Percentiles rank a stretch among this genome's conserved stretches.
Conservation (phyloP, 345 rosid genomes). For the Chamaenerion angustifolium region DNA sequence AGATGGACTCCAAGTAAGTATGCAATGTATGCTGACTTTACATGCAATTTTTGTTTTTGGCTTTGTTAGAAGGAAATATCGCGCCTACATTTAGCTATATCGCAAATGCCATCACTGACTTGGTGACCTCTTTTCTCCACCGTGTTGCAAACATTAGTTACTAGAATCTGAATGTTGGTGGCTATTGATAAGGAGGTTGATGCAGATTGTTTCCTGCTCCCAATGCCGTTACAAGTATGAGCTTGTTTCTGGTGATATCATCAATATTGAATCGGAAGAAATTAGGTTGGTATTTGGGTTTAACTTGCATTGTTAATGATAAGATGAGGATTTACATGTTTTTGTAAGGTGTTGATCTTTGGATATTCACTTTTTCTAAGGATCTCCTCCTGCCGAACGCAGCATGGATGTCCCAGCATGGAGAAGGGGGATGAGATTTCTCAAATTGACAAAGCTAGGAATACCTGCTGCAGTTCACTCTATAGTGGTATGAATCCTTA, state of each 20-base stretch:
- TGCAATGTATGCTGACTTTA: neutral
- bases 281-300: slow-evolving; percentile 45
- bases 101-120: too few species aligned
- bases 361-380: slow-evolving; percentile 95
- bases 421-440: slow-evolving; percentile 75
- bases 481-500: slow-evolving; percentile 54
- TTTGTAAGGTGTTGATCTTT: slow-evolving; percentile 72
- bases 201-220: slow-evolving; percentile 76
- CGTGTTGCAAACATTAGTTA: too few species aligned
- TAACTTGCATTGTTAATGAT: slow-evolving; percentile 2
- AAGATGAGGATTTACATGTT: neutral
- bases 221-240: slow-evolving; percentile 85
- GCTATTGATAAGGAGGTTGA: neutral
- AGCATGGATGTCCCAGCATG: slow-evolving; percentile 91
- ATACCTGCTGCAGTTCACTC: slow-evolving; percentile 76
- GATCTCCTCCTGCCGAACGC: slow-evolving; percentile 99
- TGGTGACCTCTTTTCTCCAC: too few species aligned
- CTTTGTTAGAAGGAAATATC: neutral
- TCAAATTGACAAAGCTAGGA: slow-evolving; percentile 57
- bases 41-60: neutral
- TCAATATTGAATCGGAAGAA: slow-evolving; percentile 67
- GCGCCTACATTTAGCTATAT: too few species aligned
- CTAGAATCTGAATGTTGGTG: neutral
- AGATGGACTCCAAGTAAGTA: slow-evolving; percentile 67
- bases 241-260: slow-evolving; percentile 80